Evolutionary conservation across 129 eudicot genomes (phyloP), one percentile per base, ranked within the genome.

Genomic region (Erigeron canadensis): DNA sequence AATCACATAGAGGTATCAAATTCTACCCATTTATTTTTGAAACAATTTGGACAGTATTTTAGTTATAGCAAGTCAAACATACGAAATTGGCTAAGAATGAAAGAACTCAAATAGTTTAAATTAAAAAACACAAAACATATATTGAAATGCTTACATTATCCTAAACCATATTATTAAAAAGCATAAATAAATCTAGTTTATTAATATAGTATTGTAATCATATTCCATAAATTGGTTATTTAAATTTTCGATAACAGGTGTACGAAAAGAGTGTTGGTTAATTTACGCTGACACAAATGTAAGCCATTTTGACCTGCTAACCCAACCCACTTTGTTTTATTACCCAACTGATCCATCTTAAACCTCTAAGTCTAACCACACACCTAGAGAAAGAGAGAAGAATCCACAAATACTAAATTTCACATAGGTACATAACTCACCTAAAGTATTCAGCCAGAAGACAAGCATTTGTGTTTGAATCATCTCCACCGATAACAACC

Each of bases 401-500:
- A 43, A 71, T 39, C 22, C 19, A 60, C 51, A 61, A 38, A 34
- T 22, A 57, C 13, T 63, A 15, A 18, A 42, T 34, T n/a, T 53
- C 34, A 18, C 12, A 19, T 5, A 19, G 67, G n/a, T 55, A 48
- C 19, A 64, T 10, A 34, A 37, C 28, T 28, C 43, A 88, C 99
- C 97, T 87, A 47, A 95, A 95, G 76, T 95, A 80, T 63, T 95
- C 99, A 68, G 99, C 99, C 70, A 95, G 93, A 72, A 95, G 97
- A 57, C 97, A 95, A 65, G 99, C 99, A 73, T 95, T 95, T 43
- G 99, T 95, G 80, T 95, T 95, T 67, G 99, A 95, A 83, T 95
- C 99, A 60, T 95, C 99, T 61, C 99, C 99, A 57, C 99, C 99
- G 79, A 95, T 95, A 50, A 95, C 97, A 62, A 95, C 96, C 83